Evolutionary conservation across 257 asterid species (phyloP).

Genomic region (Jaltomata sinuosa): DNA sequence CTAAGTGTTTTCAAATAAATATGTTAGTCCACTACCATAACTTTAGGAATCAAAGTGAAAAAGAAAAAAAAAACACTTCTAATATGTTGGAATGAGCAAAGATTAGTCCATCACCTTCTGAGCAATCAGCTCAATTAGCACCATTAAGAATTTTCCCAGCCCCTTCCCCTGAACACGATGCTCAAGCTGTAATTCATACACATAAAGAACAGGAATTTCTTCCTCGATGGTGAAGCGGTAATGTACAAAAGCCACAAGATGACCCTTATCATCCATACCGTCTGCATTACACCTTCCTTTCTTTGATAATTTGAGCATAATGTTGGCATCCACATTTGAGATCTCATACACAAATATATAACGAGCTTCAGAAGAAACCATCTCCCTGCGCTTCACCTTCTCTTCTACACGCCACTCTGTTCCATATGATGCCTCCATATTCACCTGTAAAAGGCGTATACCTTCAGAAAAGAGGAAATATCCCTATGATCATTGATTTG

Average conservation of each 20-base stretch:
- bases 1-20: neutral
- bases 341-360: constrained; percentile 63
- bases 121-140: constrained; percentile 74
- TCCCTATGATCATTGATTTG: neutral
- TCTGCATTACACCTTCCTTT: constrained; percentile 15
- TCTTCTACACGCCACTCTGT: constrained; percentile 86
- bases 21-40: neutral
- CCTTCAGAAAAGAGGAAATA: neutral
- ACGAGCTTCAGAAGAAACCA: constrained; percentile 68
- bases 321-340: constrained; percentile 20
- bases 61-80: neutral
- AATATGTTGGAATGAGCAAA: neutral
- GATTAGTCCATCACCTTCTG: constrained; percentile 31
- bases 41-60: neutral
- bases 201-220: constrained; percentile 85
- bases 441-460: constrained; percentile 27
- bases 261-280: constrained; percentile 23
- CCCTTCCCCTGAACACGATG: constrained; percentile 78
- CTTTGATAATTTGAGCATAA: constrained; percentile 10
- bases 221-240: constrained; percentile 74
- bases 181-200: constrained; percentile 86
- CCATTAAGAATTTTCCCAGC: constrained; percentile 69
- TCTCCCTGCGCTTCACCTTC: constrained; percentile 74
- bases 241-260: constrained; percentile 74
- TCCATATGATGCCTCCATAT: constrained; percentile 83